Evolutionary conservation across 1,284 basidiomycete species (phyloP).

Genomic region (Pisolithus thermaeus): DNA sequence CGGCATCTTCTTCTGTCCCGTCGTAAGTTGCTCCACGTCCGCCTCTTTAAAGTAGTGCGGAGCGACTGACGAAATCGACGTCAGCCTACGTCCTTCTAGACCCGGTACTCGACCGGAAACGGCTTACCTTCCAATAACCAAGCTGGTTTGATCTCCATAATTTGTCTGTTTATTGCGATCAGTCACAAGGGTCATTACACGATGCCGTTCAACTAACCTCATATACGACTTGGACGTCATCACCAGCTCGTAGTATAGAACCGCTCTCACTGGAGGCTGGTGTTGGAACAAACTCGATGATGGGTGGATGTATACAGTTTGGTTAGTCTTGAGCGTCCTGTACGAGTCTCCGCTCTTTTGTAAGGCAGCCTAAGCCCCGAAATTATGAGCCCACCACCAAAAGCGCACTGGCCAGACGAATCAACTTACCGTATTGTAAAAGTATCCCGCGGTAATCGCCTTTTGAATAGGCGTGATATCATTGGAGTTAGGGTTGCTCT

Average conservation of each 20-base stretch:
- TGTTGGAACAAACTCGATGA: constrained; percentile 93
- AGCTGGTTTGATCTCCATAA: constrained; percentile 94
- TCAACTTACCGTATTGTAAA: constrained; percentile 83
- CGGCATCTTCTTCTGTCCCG: constrained; percentile 88
- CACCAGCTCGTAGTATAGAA: constrained; percentile 93
- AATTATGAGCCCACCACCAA: constrained; percentile 6
- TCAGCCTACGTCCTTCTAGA: background rate
- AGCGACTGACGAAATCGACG: constrained; percentile 52
- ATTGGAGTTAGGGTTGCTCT: constrained; percentile 83
- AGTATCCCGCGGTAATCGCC: constrained; percentile 91
- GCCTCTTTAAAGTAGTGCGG: constrained; percentile 91
- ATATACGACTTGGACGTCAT: constrained; percentile 86
- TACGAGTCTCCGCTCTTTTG: constrained; percentile 93
- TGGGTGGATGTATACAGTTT: constrained; percentile 95
- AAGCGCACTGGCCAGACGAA: background rate
- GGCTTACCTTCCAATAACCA: constrained; percentile 86
- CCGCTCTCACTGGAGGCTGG: constrained; percentile 86
- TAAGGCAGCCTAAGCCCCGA: constrained; percentile 59
- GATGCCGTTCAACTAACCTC: constrained; percentile 38
- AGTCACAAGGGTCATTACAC: constrained; percentile 4
- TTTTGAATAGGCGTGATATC: constrained; percentile 94
- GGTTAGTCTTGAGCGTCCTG: constrained; percentile 89
- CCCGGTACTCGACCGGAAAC: constrained; percentile 7
- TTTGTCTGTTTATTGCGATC: constrained; percentile 56
- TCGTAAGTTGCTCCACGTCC: constrained; percentile 79